Evolutionary conservation across 257 asterid species (phyloP).

Genomic region (Oldenlandia corymbosa): DNA sequence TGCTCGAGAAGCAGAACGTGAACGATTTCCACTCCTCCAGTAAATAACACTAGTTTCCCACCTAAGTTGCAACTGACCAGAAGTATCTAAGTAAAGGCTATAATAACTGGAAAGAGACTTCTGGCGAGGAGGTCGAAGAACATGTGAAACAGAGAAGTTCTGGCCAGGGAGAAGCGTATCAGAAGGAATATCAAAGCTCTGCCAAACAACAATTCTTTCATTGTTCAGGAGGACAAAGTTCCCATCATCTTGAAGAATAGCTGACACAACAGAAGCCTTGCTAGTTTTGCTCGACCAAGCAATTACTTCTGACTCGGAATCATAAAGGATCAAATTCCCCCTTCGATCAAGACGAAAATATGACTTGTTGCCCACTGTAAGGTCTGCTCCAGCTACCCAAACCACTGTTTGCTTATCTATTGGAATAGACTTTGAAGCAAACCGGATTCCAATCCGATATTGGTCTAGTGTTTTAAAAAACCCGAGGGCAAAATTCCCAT

Average conservation of each 20-base stretch:
- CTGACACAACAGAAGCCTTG: conserved; percentile 27
- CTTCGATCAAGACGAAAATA: conserved; percentile 27
- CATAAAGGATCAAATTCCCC: conserved; percentile 32
- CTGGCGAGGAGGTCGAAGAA: conserved; percentile 31
- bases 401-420: conserved; percentile 21
- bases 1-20: conserved; percentile 19
- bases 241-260: conserved; percentile 32
- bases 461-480: conserved; percentile 25
- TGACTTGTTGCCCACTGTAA: conserved; percentile 27
- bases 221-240: conserved; percentile 27
- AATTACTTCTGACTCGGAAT: conserved; percentile 23
- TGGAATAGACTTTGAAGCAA: conserved; percentile 28
- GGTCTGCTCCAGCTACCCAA: conserved; percentile 41
- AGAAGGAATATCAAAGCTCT: conserved; percentile 33
- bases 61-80: conserved; percentile 37
- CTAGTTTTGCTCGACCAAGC: conserved; percentile 37
- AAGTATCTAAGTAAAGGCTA: conserved; percentile 28
- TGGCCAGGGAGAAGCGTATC: conserved; percentile 40
- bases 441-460: conserved; percentile 30
- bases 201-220: conserved; percentile 24
- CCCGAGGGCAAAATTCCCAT: conserved; percentile 34
- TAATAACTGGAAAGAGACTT: conserved; percentile 31
- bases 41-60: conserved; percentile 38
- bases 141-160: conserved; percentile 26
- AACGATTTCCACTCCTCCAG: conserved; percentile 30